phyloP scores from a whole-genome alignment of 768 basidiomycete genomes.

The Calocybe indica region DNA sequence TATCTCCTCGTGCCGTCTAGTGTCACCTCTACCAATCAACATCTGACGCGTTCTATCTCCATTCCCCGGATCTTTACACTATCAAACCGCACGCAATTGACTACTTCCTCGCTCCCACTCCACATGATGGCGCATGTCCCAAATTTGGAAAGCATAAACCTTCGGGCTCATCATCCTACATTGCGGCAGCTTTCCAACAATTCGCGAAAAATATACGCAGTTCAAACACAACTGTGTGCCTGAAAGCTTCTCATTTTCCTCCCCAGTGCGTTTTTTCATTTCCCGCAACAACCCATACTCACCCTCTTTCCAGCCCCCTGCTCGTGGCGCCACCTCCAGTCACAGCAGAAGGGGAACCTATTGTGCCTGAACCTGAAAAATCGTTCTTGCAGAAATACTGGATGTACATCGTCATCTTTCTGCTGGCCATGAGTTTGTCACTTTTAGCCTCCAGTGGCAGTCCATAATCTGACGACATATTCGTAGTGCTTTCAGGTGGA shows the following conservation, averaged over 20 bases:
- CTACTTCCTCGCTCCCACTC: slow-evolving; percentile 64
- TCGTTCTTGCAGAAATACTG: slow-evolving; percentile 87
- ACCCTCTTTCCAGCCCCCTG: slow-evolving; percentile 45
- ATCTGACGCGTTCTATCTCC: slow-evolving; percentile 53
- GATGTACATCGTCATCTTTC: slow-evolving; percentile 65
- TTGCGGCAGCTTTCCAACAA: slow-evolving; percentile 20
- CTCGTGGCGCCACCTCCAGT: slow-evolving; percentile 64
- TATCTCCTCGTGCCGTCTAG: slow-evolving; percentile 25
- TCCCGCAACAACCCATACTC: background rate
- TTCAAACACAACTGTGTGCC: slow-evolving; percentile 47
- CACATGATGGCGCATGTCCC: slow-evolving; percentile 67
- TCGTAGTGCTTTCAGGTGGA: background rate
- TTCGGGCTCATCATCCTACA: slow-evolving; percentile 3
- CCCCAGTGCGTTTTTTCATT: slow-evolving; percentile 43
- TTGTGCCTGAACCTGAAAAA: slow-evolving; percentile 61
- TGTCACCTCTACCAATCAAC: slow-evolving; percentile 58
- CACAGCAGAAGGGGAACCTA: slow-evolving; percentile 57
- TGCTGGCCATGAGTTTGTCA: slow-evolving; percentile 54
- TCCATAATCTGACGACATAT: background rate
- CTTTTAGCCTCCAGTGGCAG: background rate
- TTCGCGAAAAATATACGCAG: slow-evolving; percentile 17
- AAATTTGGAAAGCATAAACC: slow-evolving; percentile 14
- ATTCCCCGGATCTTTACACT: slow-evolving; percentile 33
- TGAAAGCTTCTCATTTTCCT: slow-evolving; percentile 42
- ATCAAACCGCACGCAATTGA: slow-evolving; percentile 59